A percentile compares a stretch with the other conserved stretches of the same genome.
Evolutionary conservation across 495 filamentous ascomycete species (phyloP).

Genomic region (Trichoderma orchidacearum): DNA sequence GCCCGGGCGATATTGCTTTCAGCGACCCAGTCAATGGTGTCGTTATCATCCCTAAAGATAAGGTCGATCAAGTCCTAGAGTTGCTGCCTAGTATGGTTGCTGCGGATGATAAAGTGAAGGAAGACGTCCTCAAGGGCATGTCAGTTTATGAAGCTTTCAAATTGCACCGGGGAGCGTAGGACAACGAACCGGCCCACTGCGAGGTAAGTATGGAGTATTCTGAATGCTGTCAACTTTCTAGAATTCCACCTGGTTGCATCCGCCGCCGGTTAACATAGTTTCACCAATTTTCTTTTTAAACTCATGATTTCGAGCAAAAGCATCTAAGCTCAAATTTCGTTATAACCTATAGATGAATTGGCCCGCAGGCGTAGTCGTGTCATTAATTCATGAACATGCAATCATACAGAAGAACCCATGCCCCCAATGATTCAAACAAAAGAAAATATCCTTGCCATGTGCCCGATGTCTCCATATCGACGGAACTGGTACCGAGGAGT

Average conservation of each 20-base stretch:
- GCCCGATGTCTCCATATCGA: not conserved
- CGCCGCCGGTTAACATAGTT: not conserved
- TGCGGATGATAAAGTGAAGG: constrained; percentile 48
- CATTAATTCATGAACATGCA: constrained; percentile 4
- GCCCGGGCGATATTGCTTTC: constrained; percentile 48
- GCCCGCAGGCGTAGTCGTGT: constrained; percentile 1
- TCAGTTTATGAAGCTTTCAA: constrained; percentile 45
- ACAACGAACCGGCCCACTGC: not conserved
- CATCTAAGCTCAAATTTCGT: not conserved
- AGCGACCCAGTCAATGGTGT: constrained; percentile 47
- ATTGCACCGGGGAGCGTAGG: constrained; percentile 11
- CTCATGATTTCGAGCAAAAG: not conserved
- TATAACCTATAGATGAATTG: not conserved
- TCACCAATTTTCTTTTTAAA: not conserved
- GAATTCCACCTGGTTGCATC: not conserved
- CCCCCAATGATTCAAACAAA: not conserved
- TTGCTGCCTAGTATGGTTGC: constrained; percentile 38
- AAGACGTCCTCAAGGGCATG: constrained; percentile 42
- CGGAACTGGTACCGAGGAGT: not conserved
- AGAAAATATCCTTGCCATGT: not conserved
- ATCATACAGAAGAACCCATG: not conserved
- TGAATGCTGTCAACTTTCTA: not conserved
- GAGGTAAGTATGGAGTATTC: not conserved
- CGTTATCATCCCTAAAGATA: constrained; percentile 43
- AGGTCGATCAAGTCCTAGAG: constrained; percentile 34